These are phyloP conservation scores for Fraxinus angustifolia DNA, from an alignment of 305 asterid species.

Conservation along the genomic window DNA sequence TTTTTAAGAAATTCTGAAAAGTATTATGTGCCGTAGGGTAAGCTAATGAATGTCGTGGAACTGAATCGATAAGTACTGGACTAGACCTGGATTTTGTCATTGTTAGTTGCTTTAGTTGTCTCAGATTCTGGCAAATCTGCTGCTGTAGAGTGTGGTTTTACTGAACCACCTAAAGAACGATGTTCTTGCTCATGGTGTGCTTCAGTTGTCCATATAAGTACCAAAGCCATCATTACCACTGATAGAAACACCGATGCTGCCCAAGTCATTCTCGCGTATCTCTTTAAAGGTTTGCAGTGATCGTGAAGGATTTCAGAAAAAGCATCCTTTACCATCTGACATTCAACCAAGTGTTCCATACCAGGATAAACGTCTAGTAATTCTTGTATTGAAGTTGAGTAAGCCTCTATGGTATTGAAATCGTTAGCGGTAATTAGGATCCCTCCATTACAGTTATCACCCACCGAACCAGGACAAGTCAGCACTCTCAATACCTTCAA, in stretches of 20 bases:
- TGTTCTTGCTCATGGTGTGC: slow-evolving; percentile 32
- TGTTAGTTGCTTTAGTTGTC: neutral
- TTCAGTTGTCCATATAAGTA: slow-evolving; percentile 44
- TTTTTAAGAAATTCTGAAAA: neutral
- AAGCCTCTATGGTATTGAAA: slow-evolving; percentile 44
- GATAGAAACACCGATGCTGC: slow-evolving; percentile 53
- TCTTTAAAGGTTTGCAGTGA: slow-evolving; percentile 66
- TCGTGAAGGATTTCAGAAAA: slow-evolving; percentile 53
- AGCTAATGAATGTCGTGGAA: neutral
- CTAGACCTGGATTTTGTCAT: slow-evolving; percentile 22
- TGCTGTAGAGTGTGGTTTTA: slow-evolving; percentile 41
- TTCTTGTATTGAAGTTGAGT: slow-evolving; percentile 58
- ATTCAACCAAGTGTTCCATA: slow-evolving; percentile 67
- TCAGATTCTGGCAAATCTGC: slow-evolving; percentile 42
- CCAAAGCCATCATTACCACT: slow-evolving; percentile 48
- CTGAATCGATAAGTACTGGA: slow-evolving; percentile 18
- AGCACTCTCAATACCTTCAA: slow-evolving; percentile 42
- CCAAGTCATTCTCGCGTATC: slow-evolving; percentile 51
- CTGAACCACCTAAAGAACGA: slow-evolving; percentile 38
- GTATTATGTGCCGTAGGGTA: neutral
- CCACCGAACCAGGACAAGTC: slow-evolving; percentile 55
- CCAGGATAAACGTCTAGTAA: slow-evolving; percentile 69
- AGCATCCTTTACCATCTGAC: slow-evolving; percentile 55
- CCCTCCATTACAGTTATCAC: slow-evolving; percentile 63
- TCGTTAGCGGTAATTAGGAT: slow-evolving; percentile 38